Percentiles rank a stretch among this genome's conserved stretches.
phyloP scores from a whole-genome alignment of 257 asterid species.

The Solanum paucissectum region DNA sequence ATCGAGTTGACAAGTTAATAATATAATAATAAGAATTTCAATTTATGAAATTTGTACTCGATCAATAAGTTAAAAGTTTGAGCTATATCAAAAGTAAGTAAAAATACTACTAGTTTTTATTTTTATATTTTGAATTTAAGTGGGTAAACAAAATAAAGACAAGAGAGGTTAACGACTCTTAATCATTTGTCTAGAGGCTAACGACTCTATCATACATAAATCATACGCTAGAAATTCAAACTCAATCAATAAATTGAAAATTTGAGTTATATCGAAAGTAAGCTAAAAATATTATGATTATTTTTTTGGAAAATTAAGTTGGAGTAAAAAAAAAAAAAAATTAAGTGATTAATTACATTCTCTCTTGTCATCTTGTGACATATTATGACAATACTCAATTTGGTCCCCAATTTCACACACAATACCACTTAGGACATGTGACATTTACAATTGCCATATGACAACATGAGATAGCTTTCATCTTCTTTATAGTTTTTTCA shows the following conservation, averaged over 20 bases:
- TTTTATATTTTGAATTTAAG: neutral
- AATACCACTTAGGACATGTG: constrained; percentile 29
- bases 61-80: neutral
- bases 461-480: neutral
- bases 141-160: neutral
- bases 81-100: neutral
- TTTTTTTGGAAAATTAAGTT: neutral
- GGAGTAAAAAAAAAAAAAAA: neutral
- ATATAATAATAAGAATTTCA: neutral
- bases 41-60: neutral
- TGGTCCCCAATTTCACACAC: constrained; percentile 17
- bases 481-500: constrained; percentile 6
- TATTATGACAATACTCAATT: constrained; percentile 2
- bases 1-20: neutral
- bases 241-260: neutral
- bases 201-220: neutral
- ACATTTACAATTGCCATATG: constrained; percentile 15
- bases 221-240: neutral
- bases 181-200: neutral
- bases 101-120: no score
- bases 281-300: neutral
- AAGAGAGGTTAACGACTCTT: neutral
- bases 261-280: neutral
- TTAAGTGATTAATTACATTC: neutral
- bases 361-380: neutral